These are phyloP conservation scores for Brachypodium distachyon DNA, from an alignment of 202 grass and related monocot genomes.

Conservation along the genomic window DNA sequence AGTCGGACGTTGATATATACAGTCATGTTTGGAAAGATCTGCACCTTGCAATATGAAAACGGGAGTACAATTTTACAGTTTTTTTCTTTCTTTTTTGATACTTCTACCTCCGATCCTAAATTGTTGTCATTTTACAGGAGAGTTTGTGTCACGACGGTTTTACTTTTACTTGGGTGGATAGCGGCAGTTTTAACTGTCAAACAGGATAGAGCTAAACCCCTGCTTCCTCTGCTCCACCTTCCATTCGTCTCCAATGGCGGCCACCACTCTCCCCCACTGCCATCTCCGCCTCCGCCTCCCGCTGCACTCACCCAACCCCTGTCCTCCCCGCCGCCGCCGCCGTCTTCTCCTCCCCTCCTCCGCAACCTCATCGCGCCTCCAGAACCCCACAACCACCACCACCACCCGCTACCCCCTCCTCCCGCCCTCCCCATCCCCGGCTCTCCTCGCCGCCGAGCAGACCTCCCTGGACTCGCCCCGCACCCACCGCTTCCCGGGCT, in stretches of 20 bases:
- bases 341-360: too few species aligned
- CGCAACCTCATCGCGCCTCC: slow-evolving; percentile 15
- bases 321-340: background rate
- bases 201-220: background rate
- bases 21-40: too few species aligned
- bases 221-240: slow-evolving; percentile 19
- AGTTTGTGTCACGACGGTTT: background rate
- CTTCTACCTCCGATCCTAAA: too few species aligned
- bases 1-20: too few species aligned
- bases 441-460: slow-evolving; percentile 51
- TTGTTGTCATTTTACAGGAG: background rate
- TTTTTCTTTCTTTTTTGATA: too few species aligned
- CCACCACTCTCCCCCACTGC: slow-evolving; percentile 23
- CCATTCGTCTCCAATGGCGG: slow-evolving; percentile 29
- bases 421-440: slow-evolving; percentile 2
- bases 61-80: too few species aligned
- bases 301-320: background rate
- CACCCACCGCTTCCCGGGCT: slow-evolving; percentile 61
- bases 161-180: background rate
- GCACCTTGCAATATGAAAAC: too few species aligned
- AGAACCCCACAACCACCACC: slow-evolving; percentile 15
- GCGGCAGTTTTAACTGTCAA: background rate
- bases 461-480: slow-evolving; percentile 56
- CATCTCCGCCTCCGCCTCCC: slow-evolving; percentile 5
- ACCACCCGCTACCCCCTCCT: slow-evolving; percentile 1